These are phyloP conservation scores for Sarocladium strictum DNA, from an alignment of 2,329 filamentous ascomycete genomes.

Conservation along the genomic window DNA sequence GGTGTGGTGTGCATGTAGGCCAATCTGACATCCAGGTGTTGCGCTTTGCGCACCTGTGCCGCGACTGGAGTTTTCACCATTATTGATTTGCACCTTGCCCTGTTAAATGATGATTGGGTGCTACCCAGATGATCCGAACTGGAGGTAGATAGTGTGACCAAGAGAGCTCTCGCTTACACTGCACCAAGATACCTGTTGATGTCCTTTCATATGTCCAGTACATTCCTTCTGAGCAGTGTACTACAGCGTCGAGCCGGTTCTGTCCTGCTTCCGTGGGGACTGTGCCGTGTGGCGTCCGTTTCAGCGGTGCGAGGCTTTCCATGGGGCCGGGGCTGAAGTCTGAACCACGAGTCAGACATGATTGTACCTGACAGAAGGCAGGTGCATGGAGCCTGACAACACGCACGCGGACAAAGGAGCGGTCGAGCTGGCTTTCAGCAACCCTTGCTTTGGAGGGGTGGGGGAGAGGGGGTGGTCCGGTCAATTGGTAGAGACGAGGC, in stretches of 20 bases:
- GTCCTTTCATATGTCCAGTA: no score
- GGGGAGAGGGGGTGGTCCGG: not conserved
- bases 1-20: not conserved
- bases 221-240: not conserved
- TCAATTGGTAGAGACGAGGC: not conserved
- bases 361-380: not conserved
- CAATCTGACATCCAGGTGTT: not conserved
- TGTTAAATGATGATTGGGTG: not conserved
- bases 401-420: not conserved
- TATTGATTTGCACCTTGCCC: not conserved
- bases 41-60: not conserved
- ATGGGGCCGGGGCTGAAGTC: not conserved
- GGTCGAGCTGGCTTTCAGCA: not conserved
- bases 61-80: no score
- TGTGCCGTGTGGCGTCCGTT: not conserved
- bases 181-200: not conserved
- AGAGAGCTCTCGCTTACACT: not conserved
- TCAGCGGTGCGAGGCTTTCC: not conserved
- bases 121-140: not conserved
- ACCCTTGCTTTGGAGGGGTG: not conserved
- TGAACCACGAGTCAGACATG: slow-evolving; percentile 4
- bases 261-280: slow-evolving; percentile 3
- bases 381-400: not conserved
- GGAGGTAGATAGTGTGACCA: no score
- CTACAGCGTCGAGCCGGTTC: not conserved